Base-by-base conservation (phyloP, 352 stramenopile genomes). In the Blastocystis sp. region DNA sequence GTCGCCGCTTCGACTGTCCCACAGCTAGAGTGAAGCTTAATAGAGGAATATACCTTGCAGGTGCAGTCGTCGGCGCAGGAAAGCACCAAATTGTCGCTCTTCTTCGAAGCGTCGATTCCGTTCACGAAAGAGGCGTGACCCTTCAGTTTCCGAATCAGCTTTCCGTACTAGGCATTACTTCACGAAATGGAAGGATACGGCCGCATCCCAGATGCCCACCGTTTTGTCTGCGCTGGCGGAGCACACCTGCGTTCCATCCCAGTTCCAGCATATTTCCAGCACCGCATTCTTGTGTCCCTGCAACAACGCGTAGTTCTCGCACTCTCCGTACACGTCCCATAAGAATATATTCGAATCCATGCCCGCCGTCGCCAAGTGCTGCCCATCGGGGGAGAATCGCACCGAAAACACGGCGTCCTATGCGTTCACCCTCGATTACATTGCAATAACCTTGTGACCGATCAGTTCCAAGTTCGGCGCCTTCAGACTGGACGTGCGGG, bases 201-300 rank as follows among this genome's bases (percentile, higher is more conserved):
- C 89, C 2, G 91, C 92, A 77, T 95, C 93, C 93, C 93, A 95
- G 9, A 95, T 78, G 38, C 91, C 92, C 34, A 95, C 89, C 0
- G 91, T 94, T 89, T 95, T 95, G 90, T 95, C 93, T 9, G 93
- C 93, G 48, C 92, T 94, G 28, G 91, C 92, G 9, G 92, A 94
- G 53, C 94, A 89, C 19, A 95, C 17, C 62, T 93, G 90, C 40
- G 90, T 79, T 74, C 92, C 94, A 88, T 95, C 93, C 89, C 94
- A 95, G 41, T 91, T 94, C 93, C 93, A 95, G 74, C 94, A 92
- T 14, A 95, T 92, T 89, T 95, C 92, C 59, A 95, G 82, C 60
- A 95, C 92, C 1, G 93, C 92, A 82, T 95, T 95, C 91, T 95
- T 95, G 90, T 95, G 93, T 34, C 93, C 93, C n/a, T 53, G 91